Conservation (phyloP, 2,329 filamentous ascomycete genomes). For the Hypoxylon sp. region DNA sequence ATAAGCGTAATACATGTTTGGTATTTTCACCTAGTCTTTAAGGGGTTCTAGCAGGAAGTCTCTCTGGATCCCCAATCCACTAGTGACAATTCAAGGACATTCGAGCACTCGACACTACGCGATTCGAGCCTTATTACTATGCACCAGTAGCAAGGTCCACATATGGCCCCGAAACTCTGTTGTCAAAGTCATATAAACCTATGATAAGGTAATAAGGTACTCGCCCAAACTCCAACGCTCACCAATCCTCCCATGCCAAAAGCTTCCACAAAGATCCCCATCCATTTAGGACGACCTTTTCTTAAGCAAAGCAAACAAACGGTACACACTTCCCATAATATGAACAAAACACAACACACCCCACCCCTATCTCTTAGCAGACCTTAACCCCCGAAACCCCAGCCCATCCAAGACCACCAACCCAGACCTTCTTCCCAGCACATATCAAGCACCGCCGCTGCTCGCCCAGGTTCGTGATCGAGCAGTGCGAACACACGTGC, state of each 20-base stretch:
- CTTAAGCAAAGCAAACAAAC: background rate
- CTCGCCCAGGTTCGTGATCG: conserved; percentile 70
- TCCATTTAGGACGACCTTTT: background rate
- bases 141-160: background rate
- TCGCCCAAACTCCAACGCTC: conserved; percentile 15
- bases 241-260: conserved; percentile 6
- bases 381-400: conserved; percentile 30
- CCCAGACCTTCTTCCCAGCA: conserved; percentile 58
- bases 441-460: conserved; percentile 69
- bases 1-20: background rate
- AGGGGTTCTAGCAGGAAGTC: background rate
- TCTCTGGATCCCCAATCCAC: background rate
- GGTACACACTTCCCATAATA: background rate
- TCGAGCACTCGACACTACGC: background rate
- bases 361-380: conserved; percentile 5
- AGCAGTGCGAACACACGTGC: conserved; percentile 72
- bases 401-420: conserved; percentile 36
- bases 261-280: conserved; percentile 5
- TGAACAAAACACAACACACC: background rate
- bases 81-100: background rate
- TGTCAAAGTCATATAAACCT: background rate
- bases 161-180: background rate
- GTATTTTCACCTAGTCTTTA: background rate
- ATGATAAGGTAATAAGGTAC: background rate
- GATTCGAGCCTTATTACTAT: background rate